Conservation (phyloP, 192 early-diverging fungal species). For the Dispira simplex region DNA sequence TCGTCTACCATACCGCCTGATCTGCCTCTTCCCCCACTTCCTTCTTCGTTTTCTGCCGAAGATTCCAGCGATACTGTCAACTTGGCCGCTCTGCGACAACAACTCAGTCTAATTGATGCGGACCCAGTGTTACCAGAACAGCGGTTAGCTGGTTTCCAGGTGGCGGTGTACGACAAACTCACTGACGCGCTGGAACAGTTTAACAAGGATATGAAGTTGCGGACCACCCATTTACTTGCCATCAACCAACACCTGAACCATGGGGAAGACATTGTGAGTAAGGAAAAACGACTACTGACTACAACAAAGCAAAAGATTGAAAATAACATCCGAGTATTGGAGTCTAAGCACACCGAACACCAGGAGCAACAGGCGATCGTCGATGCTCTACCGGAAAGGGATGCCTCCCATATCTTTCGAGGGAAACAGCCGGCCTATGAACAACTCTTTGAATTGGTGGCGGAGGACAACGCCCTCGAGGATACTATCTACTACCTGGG, state of each 20-base stretch:
- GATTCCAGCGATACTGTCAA: constrained; percentile 1
- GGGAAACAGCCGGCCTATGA: constrained; percentile 19
- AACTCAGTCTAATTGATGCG: constrained; percentile 5
- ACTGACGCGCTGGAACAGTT: constrained; percentile 34
- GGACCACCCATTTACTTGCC: constrained; percentile 49
- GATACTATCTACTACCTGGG: constrained; percentile 75
- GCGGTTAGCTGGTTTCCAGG: constrained; percentile 33
- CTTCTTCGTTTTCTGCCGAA: not conserved
- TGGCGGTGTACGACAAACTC: constrained; percentile 45
- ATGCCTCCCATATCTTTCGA: constrained; percentile 18
- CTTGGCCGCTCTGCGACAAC: not conserved
- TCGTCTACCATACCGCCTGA: constrained; percentile 17
- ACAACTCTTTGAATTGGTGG: constrained; percentile 76
- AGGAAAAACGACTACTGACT: constrained; percentile 38
- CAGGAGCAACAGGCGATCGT: constrained; percentile 23
- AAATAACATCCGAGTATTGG: constrained; percentile 45
- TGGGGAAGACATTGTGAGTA: constrained; percentile 43
- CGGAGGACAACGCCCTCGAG: constrained; percentile 78
- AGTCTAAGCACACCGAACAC: constrained; percentile 40
- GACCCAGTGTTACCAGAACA: constrained; percentile 17
- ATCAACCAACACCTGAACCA: constrained; percentile 55
- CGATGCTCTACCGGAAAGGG: not conserved
- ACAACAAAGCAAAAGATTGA: constrained; percentile 44
- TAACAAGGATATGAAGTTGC: constrained; percentile 33
- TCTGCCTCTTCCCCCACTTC: not conserved